Percentiles rank a stretch among this genome's conserved stretches.
These are phyloP conservation scores for Quercus phellos DNA, from an alignment of 331 rosid genomes.

Conservation along the genomic window DNA sequence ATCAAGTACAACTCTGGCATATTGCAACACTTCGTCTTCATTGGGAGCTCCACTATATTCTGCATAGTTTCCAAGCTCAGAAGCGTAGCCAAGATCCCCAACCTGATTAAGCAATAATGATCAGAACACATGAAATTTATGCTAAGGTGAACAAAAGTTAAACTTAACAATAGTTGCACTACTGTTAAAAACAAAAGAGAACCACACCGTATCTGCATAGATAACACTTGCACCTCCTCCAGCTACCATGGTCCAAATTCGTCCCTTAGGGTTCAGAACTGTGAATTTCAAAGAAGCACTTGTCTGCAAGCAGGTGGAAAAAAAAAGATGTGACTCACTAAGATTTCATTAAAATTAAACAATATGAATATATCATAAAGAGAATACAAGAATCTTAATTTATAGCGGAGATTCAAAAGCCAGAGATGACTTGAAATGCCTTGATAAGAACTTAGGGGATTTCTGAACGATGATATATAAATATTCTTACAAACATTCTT, in stretches of 20 bases:
- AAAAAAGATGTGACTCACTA: neutral
- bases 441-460: neutral
- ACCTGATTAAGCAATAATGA: conserved; percentile 42
- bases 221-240: conserved; percentile 99
- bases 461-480: neutral
- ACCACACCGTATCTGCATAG: conserved; percentile 79
- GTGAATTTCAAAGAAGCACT: conserved; percentile 96
- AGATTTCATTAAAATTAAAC: neutral
- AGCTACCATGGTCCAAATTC: conserved; percentile 99
- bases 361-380: neutral
- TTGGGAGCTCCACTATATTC: conserved; percentile 99
- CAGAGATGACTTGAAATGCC: neutral
- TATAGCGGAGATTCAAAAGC: neutral
- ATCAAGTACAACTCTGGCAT: conserved; percentile 97
- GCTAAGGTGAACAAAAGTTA: conserved; percentile 10
- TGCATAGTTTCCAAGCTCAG: conserved; percentile 96
- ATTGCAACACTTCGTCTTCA: conserved; percentile 98
- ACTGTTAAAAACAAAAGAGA: conserved; percentile 4
- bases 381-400: conserved; percentile 4
- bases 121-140: conserved; percentile 3
- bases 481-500: neutral
- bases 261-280: conserved; percentile 82
- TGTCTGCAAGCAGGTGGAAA: conserved; percentile 51
- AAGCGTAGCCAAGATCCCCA: conserved; percentile 95
- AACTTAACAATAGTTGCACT: neutral